Evolutionary conservation across 2,329 filamentous ascomycete species (phyloP), one percentile per base, ranked within the genome.

Genomic region (Xylariaceae sp.): DNA sequence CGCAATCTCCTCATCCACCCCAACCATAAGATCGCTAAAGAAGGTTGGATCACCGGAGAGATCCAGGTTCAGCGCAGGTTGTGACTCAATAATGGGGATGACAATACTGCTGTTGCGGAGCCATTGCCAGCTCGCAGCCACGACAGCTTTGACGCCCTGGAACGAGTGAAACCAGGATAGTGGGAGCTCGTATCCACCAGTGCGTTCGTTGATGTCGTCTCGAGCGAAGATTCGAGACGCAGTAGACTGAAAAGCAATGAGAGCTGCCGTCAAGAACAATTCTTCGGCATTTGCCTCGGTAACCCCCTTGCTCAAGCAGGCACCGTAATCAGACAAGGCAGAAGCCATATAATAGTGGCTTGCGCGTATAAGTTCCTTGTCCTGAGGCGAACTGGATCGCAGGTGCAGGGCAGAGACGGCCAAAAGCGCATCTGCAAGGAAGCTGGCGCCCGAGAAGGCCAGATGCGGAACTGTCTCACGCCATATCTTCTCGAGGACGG

Each of bases 191-290:
- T 87, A 87, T 32, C 73, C 74, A 37, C 61, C 61, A n/a, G 68
- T 66, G 3, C 72, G 65, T 23, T 76, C 73, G 41, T 72, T 70
- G 3, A 69, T 33, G 45, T 85, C 82, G 50, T 84, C 81, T 44
- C 83, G 81, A 53, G 78, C 77, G 57, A 86, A 86, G 53, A 85
- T 78, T 62, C 87, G 74, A 42, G 84, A 78, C 33, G 89, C 77
- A 23, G 84, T 80, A 61, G 88, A 76, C 68, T 91, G 78, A 69
- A 91, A 84, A 64, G 88, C 75, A 67, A 91, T 83, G 62, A 88
- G 73, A 2, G 83, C 77, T 1, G 84, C 77, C 0, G 84, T 87
- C 18, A 86, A 71, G 60, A 87, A 87, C 1, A 87, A 73, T 0
- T 83, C 77, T 65, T 86, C 84, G 7, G 84, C 83, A 52, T 87